Percentiles rank a stretch among this genome's conserved stretches.
These are phyloP conservation scores for Castanospermum australe DNA, from an alignment of 306 rosid species.

Conservation along the genomic window DNA sequence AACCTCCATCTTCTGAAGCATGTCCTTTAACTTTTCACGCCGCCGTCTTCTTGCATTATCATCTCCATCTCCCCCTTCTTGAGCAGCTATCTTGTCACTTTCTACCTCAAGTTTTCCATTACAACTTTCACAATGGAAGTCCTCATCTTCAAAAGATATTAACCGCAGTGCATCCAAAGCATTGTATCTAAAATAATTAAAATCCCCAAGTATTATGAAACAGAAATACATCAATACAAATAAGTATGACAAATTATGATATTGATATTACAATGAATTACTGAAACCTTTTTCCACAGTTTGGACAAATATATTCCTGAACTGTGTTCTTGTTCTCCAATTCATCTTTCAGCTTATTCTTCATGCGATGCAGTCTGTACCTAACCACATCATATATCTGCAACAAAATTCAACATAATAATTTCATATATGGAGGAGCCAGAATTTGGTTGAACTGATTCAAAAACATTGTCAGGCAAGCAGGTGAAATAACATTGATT, in stretches of 20 bases:
- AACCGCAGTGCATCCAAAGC: slow-evolving; percentile 91
- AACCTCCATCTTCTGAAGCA: slow-evolving; percentile 93
- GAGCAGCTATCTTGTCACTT: slow-evolving; percentile 86
- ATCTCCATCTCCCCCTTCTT: slow-evolving; percentile 88
- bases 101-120: slow-evolving; percentile 86
- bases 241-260: neutral
- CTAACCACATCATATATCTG: slow-evolving; percentile 78
- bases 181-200: slow-evolving; percentile 60
- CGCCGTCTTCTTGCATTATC: slow-evolving; percentile 81
- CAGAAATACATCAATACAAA: neutral
- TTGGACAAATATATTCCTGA: slow-evolving; percentile 70
- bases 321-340: slow-evolving; percentile 77
- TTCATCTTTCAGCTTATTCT: slow-evolving; percentile 77
- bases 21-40: slow-evolving; percentile 82
- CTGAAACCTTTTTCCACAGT: slow-evolving; percentile 63
- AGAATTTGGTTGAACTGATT: slow-evolving; percentile 21
- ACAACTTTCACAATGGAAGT: slow-evolving; percentile 90
- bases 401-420: slow-evolving; percentile 27
- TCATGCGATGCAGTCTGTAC: slow-evolving; percentile 75
- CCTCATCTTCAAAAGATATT: slow-evolving; percentile 80
- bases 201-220: neutral
- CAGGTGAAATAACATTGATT: neutral
- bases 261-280: neutral
- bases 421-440: slow-evolving; percentile 24
- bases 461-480: neutral